phyloP scores from a whole-genome alignment of 352 stramenopile species.

The Globisporangium ultimum region DNA sequence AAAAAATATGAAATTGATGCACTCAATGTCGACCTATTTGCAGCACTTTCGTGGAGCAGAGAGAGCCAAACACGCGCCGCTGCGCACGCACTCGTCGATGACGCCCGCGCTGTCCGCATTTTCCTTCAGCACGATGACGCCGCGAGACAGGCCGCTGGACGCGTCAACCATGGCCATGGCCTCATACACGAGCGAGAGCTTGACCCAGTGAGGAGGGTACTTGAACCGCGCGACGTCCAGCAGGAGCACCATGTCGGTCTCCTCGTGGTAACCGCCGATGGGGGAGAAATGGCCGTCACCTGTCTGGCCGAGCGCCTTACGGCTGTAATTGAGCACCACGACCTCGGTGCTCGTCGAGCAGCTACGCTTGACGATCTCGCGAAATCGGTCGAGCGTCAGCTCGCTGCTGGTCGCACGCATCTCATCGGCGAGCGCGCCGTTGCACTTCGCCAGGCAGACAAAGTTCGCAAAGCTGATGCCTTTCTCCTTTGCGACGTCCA shows the following conservation, averaged over 20 bases:
- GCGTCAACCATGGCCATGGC: constrained; percentile 47
- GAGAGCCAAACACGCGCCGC: no score
- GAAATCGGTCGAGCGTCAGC: constrained; percentile 54
- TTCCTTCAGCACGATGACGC: constrained; percentile 8
- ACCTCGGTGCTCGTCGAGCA: constrained; percentile 77
- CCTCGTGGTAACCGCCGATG: constrained; percentile 92
- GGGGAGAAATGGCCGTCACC: constrained; percentile 97
- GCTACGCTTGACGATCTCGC: constrained; percentile 66
- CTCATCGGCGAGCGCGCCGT: constrained; percentile 51
- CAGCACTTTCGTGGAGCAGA: no score
- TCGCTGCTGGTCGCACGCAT: constrained; percentile 29
- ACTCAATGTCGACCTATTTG: no score
- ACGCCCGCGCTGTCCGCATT: background rate
- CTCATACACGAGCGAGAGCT: constrained; percentile 45
- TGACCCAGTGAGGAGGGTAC: constrained; percentile 91
- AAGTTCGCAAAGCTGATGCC: constrained; percentile 75
- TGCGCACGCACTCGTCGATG: no score
- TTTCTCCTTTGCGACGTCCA: constrained; percentile 64
- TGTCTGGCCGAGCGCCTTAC: constrained; percentile 91
- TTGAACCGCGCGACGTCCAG: constrained; percentile 96
- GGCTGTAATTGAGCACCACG: constrained; percentile 91
- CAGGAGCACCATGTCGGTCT: constrained; percentile 92
- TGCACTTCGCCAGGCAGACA: constrained; percentile 61
- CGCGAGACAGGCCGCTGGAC: constrained; percentile 35
- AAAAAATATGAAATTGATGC: no score